Base-by-base conservation (phyloP, 164 flowering plant species). In the Vitis rotundifolia region DNA sequence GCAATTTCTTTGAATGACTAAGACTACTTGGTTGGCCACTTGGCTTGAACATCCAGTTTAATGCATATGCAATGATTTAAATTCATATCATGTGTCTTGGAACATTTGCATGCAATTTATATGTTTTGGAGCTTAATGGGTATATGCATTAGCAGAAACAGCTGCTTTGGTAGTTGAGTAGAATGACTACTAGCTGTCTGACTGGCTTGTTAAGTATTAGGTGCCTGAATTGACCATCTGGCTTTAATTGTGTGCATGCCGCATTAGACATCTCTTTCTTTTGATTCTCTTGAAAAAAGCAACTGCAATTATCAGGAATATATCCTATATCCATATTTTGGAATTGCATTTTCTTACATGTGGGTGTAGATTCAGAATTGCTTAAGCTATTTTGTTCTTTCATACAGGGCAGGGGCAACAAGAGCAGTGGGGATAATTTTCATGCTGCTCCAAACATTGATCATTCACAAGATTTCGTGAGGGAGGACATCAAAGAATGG, bases 381-480 rank as follows among this genome's bases (percentile, higher is more conserved):
- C 49, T 3, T 29, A 29, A 3, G 63, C 11, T 31, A 37, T 60
- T 14, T 3, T 59, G 12, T 9, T 28, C 47, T 71, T 2, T 75
- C 47, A 65, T 77, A 53, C 88, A 95, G 98, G 99, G 99, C 29
- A 83, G 94, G 76, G 99, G 99, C 68, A 95, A 93, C 77, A 95
- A 91, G 73, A 93, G 99, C 70, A 95, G 97, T 76, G 99, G 99
- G 66, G 99, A 95, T 79, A 86, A 78, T 77, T 95, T 95, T 76
- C 99, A 95, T 84, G 99, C 98, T 71, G 99, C 99, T 73, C 99
- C 99, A 71, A 95, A 95, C 71, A 95, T 95, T 70, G 99, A 95
- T 74, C 99, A 95, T 76, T 95, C 99, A 50, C 99, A 95, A 78
- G 98, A 95, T 22, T 95, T 95, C 81, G 99, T 95, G 69, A 87